Evolutionary conservation across 2,329 filamentous ascomycete species (phyloP).

Genomic region (Xylariaceae sp.): DNA sequence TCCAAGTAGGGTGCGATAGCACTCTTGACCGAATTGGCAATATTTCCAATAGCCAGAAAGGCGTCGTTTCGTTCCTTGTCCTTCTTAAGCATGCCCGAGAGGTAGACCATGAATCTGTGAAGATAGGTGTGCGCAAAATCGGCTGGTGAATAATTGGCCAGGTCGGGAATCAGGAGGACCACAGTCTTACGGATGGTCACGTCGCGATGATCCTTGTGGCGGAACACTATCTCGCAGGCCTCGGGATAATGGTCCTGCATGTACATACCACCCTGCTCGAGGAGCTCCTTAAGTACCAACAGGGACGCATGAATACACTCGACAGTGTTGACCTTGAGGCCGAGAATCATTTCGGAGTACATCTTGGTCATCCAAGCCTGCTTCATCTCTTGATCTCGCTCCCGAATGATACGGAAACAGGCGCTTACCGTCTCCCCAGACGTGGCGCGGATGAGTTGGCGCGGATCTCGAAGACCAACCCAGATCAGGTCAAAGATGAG

Average conservation of each 20-base stretch:
- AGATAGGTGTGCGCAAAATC: slow-evolving; percentile 88
- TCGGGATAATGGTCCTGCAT: slow-evolving; percentile 96
- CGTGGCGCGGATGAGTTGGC: slow-evolving; percentile 88
- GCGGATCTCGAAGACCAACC: slow-evolving; percentile 87
- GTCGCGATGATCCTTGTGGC: slow-evolving; percentile 91
- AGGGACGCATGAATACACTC: slow-evolving; percentile 94
- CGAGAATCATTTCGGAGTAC: slow-evolving; percentile 80
- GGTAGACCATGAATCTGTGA: slow-evolving; percentile 95
- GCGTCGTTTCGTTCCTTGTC: slow-evolving; percentile 93
- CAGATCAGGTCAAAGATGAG: slow-evolving; percentile 95
- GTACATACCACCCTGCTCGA: slow-evolving; percentile 97
- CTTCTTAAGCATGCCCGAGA: slow-evolving; percentile 91
- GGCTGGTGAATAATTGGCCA: slow-evolving; percentile 88
- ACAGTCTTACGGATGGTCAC: slow-evolving; percentile 85
- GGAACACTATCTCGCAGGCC: slow-evolving; percentile 88
- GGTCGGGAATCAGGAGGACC: slow-evolving; percentile 85
- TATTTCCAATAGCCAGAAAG: slow-evolving; percentile 93
- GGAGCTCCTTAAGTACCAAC: slow-evolving; percentile 86
- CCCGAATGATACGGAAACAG: slow-evolving; percentile 93
- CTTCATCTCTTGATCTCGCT: slow-evolving; percentile 87
- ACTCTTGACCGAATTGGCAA: slow-evolving; percentile 94
- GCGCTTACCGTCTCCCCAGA: slow-evolving; percentile 92
- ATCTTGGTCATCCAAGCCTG: slow-evolving; percentile 88
- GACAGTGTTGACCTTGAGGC: slow-evolving; percentile 77
- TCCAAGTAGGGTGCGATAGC: slow-evolving; percentile 95